Base-by-base conservation (phyloP, 306 rosid species). In the Corylus avellana region DNA sequence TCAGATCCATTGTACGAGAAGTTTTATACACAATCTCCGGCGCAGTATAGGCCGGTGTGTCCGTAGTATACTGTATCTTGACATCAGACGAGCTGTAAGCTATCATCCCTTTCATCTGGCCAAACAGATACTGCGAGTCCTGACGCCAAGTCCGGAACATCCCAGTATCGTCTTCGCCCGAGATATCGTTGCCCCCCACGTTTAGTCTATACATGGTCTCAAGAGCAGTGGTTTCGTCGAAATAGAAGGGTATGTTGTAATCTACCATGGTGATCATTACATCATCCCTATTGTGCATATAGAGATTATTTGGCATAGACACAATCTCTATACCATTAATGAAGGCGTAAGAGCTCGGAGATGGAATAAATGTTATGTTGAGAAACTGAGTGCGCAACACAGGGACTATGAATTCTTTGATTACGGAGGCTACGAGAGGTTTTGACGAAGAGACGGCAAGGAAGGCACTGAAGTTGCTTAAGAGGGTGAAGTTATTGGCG, bases 251-350 rank as follows among this genome's bases (percentile, higher is more conserved):
- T 1, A 1, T n/a, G 5, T 11, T 3, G 5, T 49, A 17, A 44
- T 49, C 74, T n/a, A 77, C 9, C 35, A 66, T 20, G 13, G 14
- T 44, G n/a, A 11, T 13, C 0, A 11, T 47, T 29, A 20, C 35
- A 9, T 27, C 10, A 14, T 12, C 53, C 0, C 11, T 12, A 39
- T 57, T 25, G 5, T 20, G 2, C 16, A 72, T 48, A 50, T 82
- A 82, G 58, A 82, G 81, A 63, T 54, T 16, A 0, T 35, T 11
- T 7, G 85, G 85, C 70, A 82, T 82, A 49, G 85, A 82, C 12
- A 82, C 70, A 32, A 82, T 61, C 57, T 82, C 81, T 12, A 82
- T 82, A 3, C 85, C 85, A 14, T 78, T 82, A n/a, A 82, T 42
- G 51, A 82, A 82, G 1, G 85, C 81, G 27, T 77, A 82, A 12